A percentile compares a stretch with the other conserved stretches of the same genome.
Evolutionary conservation across 1,284 basidiomycete genomes (phyloP).

Genomic region (Ganoderma resinaceum): DNA sequence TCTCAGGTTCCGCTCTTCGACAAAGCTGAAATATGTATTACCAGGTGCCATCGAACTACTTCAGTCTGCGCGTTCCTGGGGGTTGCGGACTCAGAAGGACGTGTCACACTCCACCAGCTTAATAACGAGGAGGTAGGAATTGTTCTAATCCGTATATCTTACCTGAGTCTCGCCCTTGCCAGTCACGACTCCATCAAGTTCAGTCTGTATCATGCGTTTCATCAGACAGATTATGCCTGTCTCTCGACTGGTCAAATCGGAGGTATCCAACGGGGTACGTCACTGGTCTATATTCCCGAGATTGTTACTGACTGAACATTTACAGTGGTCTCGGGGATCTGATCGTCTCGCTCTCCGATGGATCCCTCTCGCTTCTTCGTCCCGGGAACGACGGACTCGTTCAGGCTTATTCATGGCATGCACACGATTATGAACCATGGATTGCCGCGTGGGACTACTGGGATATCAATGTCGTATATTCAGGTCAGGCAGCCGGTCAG

Average conservation of each 20-base stretch:
- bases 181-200: conserved; percentile 54
- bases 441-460: conserved; percentile 91
- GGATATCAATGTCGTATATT: conserved; percentile 81
- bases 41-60: conserved; percentile 63
- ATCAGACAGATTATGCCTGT: conserved; percentile 76
- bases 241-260: conserved; percentile 88
- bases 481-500: conserved; percentile 57
- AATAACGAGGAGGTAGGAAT: conserved; percentile 53
- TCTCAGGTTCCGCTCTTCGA: background rate
- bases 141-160: background rate
- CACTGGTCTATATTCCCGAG: background rate
- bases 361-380: conserved; percentile 68
- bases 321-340: conserved; percentile 61
- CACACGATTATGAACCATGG: conserved; percentile 97
- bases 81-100: conserved; percentile 87
- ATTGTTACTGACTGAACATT: conserved; percentile 12
- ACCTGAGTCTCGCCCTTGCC: conserved; percentile 6
- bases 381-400: conserved; percentile 51
- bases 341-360: conserved; percentile 83
- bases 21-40: background rate
- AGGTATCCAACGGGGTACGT: conserved; percentile 43
- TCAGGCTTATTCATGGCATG: conserved; percentile 74
- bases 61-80: conserved; percentile 58
- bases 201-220: conserved; percentile 66
- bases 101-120: conserved; percentile 69